A percentile compares a stretch with the other conserved stretches of the same genome.
These are phyloP conservation scores for Phalaenopsis aphrodite DNA, from an alignment of 106 monocot genomes.

Conservation along the genomic window DNA sequence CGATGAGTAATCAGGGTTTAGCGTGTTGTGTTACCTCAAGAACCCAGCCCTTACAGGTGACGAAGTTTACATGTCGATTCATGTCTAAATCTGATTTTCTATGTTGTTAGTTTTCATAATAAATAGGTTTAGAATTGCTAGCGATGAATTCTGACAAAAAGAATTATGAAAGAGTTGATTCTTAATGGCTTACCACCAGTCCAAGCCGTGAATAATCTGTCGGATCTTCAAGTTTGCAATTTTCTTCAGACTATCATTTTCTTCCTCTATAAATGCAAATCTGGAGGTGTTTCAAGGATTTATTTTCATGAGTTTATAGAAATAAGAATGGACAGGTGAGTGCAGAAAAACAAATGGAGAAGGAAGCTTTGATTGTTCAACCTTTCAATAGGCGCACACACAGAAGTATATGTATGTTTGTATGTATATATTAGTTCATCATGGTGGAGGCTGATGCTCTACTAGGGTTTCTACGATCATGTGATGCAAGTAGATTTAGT, in stretches of 20 bases:
- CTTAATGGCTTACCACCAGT: constrained; percentile 53
- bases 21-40: constrained; percentile 60
- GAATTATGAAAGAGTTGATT: not conserved
- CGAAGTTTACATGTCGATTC: constrained; percentile 99
- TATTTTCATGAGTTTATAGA: not conserved
- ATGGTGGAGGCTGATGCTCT: too few relatives aligned
- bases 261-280: constrained; percentile 84
- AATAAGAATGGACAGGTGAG: not conserved
- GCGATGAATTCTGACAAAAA: not conserved
- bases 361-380: too few relatives aligned
- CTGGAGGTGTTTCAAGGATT: constrained; percentile 23
- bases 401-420: too few relatives aligned
- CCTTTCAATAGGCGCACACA: too few relatives aligned
- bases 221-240: constrained; percentile 87
- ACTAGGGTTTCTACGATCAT: too few relatives aligned
- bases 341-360: too few relatives aligned
- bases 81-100: constrained; percentile 98
- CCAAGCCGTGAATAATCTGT: constrained; percentile 56
- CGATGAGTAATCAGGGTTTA: not conserved
- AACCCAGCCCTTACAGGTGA: constrained; percentile 95
- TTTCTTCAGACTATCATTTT: constrained; percentile 81
- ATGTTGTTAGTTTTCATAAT: constrained; percentile 35
- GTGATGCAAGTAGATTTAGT: too few relatives aligned
- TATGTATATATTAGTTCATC: too few relatives aligned
- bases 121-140: not conserved